Base-by-base conservation (phyloP, 495 filamentous ascomycete species). In the Parachaetomium inaequale region DNA sequence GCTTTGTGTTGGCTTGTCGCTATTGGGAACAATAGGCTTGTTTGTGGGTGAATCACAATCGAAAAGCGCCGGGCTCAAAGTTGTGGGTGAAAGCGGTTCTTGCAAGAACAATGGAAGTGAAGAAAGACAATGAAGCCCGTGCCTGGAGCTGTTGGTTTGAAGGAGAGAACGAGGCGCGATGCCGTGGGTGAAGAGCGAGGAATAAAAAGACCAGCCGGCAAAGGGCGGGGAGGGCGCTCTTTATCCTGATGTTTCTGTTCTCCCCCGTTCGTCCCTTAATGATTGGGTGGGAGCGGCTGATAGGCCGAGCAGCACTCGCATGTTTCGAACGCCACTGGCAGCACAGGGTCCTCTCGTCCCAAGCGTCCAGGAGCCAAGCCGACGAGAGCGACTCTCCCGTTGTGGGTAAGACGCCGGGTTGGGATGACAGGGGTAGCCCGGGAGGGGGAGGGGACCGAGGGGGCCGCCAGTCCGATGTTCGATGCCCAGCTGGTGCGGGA, bases 191-290 rank as follows among this genome's bases (percentile, higher is more conserved):
- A 56, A 47, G 55, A 59, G 36, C 26, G 53, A 49, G 61, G 53
- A 63, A 55, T 47, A 55, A 58, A 63, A 65, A 58, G 45, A 19
- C 3, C n/a, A 38, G 46, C 40, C 11, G n/a, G 23, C 21, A 50
- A 49, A 61, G 49, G 56, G 58, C 46, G 63, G 61, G 53, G 61
- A 63, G 54, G 40, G 61, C 49, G 43, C 49, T 47, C 64, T 68
- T 70, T 72, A 70, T 70, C 54, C 67, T 66, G 63, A 70, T 72
- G 70, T 70, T 72, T 72, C 68, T 61, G 34, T 42, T 64, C 57
- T 31, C 50, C 43, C 52, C 32, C 12, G 57, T 52, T 62, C 61
- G 26, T 66, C 55, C 63, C 59, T 43, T 34, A 51, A 58, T 55
- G 68, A 72, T 68, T 72, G 70, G 70, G 46, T 49, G 55, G 3